Base-by-base conservation (phyloP, 495 filamentous ascomycete species). In the Lichina pygmaea region DNA sequence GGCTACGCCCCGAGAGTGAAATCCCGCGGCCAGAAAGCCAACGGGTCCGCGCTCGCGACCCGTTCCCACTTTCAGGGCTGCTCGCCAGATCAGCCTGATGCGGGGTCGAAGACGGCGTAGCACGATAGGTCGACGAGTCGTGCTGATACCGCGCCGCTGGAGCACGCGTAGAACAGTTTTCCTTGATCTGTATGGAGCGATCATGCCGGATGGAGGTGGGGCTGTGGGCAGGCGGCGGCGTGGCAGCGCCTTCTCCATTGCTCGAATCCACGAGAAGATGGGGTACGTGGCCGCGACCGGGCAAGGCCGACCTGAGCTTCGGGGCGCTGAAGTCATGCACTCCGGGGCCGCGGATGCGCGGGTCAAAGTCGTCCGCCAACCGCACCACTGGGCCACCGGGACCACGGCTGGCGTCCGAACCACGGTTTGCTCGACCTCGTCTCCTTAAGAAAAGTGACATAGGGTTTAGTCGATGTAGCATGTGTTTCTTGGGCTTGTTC, bases 241-340 rank as follows among this genome's bases (percentile, higher is more conserved):
- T 58, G 13, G 1, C 36, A 39, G 6, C 5, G 1, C 13, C 36
- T 39, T 39, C 13, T 6, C 16, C 42, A 33, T 12, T 2, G 16
- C 6, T 43, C 16, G 10, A 43, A 43, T 15, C 13, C 13, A 11
- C 11, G 36, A 15, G 36, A 11, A 46, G 17, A 40, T 13, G 32
- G 39, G n/a, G 24, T 24, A 24, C 24, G 24, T 24, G 24, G 24
- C 24, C 24, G 24, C 24, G 24, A 24, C 24, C 4, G 24, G 4
- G 24, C 24, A 24, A 24, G 24, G 24, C 4, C 24, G 24, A 24
- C 43, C 67, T 71, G n/a, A 71, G 67, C 34, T 82, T 65, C 8
- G 85, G 85, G 0, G 77, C 81, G 51, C 80, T 86, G 50, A 94
- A 94, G 57, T 94, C 85, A 58, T 94, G 85, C 7, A 94, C 72